Evolutionary conservation across 1,284 basidiomycete genomes (phyloP).

Genomic region (Irpex lacteus): DNA sequence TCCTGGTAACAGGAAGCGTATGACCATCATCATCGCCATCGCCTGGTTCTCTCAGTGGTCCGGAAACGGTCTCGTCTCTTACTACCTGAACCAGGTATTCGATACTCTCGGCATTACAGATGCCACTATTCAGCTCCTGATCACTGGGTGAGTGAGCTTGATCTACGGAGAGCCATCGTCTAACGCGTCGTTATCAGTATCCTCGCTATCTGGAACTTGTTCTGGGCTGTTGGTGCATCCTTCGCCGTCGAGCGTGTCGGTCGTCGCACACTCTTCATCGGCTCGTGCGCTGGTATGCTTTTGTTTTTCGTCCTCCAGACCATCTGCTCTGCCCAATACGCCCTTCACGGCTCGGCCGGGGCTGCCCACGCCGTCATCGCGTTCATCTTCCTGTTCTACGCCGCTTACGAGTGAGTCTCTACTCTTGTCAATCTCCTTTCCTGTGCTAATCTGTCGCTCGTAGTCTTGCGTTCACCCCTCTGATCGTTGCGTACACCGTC

Average conservation of each 20-base stretch:
- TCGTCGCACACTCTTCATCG: constrained; percentile 64
- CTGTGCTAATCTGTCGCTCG: not conserved
- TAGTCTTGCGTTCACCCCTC: constrained; percentile 69
- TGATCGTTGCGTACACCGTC: constrained; percentile 71
- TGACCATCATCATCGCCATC: constrained; percentile 65
- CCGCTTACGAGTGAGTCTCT: constrained; percentile 57
- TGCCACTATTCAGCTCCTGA: constrained; percentile 47
- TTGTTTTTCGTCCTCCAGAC: constrained; percentile 73
- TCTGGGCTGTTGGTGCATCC: constrained; percentile 58
- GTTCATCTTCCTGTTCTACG: constrained; percentile 77
- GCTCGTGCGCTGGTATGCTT: constrained; percentile 64
- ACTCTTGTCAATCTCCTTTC: not conserved
- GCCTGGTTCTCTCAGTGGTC: constrained; percentile 76
- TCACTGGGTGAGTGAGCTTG: constrained; percentile 50
- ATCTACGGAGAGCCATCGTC: constrained; percentile 20
- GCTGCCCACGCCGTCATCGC: constrained; percentile 70
- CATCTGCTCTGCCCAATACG: constrained; percentile 63
- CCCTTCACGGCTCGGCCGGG: constrained; percentile 35
- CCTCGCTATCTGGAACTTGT: constrained; percentile 74
- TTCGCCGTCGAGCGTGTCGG: constrained; percentile 58
- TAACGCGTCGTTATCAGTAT: constrained; percentile 27
- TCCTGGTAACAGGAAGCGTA: constrained; percentile 62
- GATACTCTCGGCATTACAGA: constrained; percentile 67
- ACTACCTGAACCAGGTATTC: constrained; percentile 71
- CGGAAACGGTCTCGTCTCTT: constrained; percentile 72